Percentiles rank a stretch among this genome's conserved stretches.
Conservation (phyloP, 1,284 basidiomycete genomes). For the Xanthoconium separans region DNA sequence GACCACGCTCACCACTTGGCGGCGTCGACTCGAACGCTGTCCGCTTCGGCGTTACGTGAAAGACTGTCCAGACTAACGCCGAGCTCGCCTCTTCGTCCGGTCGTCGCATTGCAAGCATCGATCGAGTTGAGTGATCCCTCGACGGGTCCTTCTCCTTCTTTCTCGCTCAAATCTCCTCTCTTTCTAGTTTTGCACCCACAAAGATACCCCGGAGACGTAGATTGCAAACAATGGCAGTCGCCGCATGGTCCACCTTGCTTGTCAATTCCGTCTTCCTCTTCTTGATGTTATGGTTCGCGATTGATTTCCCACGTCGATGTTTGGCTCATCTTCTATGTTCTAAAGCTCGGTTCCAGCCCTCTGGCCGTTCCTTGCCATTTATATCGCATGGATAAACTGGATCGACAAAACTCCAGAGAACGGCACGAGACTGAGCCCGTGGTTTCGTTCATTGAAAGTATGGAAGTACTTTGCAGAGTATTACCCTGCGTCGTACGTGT, state of each 20-base stretch:
- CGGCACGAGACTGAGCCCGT: constrained; percentile 77
- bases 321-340: constrained; percentile 2
- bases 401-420: constrained; percentile 77
- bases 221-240: constrained; percentile 84
- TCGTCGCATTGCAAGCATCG: constrained; percentile 60
- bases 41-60: constrained; percentile 53
- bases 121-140: constrained; percentile 56
- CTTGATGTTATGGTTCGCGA: constrained; percentile 74
- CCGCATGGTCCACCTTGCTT: constrained; percentile 83
- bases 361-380: constrained; percentile 86
- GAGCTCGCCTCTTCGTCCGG: constrained; percentile 51
- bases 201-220: constrained; percentile 77
- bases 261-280: constrained; percentile 71
- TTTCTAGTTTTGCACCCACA: constrained; percentile 64
- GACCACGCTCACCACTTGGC: constrained; percentile 18
- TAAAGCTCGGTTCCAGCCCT: constrained; percentile 82
- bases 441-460: constrained; percentile 69
- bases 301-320: not conserved
- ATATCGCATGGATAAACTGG: constrained; percentile 77
- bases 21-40: constrained; percentile 36
- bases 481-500: constrained; percentile 84
- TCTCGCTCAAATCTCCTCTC: not conserved
- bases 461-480: constrained; percentile 92
- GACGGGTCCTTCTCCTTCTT: not conserved
- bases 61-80: constrained; percentile 55